Evolutionary conservation across 1,139 yeast species (phyloP).

Genomic region (Geotrichum bryndzae): DNA sequence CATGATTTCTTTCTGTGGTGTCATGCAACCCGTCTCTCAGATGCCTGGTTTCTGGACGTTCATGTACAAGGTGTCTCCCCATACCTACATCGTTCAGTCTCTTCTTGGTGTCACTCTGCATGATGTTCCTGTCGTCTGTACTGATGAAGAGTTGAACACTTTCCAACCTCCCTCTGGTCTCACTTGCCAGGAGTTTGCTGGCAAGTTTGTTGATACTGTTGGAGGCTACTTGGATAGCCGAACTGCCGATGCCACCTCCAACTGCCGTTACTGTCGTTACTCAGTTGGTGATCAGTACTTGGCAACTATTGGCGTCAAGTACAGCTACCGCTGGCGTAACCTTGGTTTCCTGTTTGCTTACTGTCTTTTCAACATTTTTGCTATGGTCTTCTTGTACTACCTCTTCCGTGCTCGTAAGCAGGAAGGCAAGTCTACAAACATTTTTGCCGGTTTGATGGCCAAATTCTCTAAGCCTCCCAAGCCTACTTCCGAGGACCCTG

Average conservation of each 20-base stretch:
- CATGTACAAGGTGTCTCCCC: slow-evolving; percentile 52
- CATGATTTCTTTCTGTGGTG: slow-evolving; percentile 54
- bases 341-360: slow-evolving; percentile 56
- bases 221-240: slow-evolving; percentile 45
- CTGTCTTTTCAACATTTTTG: slow-evolving; percentile 47
- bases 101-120: slow-evolving; percentile 38
- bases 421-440: neutral
- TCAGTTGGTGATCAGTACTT: slow-evolving; percentile 42
- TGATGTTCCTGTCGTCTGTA: slow-evolving; percentile 45
- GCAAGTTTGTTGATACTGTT: slow-evolving; percentile 34
- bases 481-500: slow-evolving; percentile 4
- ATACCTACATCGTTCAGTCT: slow-evolving; percentile 49
- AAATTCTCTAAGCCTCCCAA: slow-evolving; percentile 4
- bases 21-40: slow-evolving; percentile 42
- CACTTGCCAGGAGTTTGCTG: slow-evolving; percentile 43
- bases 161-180: slow-evolving; percentile 49
- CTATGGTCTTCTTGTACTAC: slow-evolving; percentile 39
- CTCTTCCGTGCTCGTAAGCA: slow-evolving; percentile 31
- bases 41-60: slow-evolving; percentile 57
- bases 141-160: slow-evolving; percentile 40
- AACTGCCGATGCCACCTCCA: slow-evolving; percentile 33
- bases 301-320: slow-evolving; percentile 39
- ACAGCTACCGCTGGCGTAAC: slow-evolving; percentile 48
- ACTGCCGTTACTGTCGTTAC: slow-evolving; percentile 46
- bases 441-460: neutral